Conservation (phyloP, 2,329 filamentous ascomycete genomes). For the Hypoxylon sp. region DNA sequence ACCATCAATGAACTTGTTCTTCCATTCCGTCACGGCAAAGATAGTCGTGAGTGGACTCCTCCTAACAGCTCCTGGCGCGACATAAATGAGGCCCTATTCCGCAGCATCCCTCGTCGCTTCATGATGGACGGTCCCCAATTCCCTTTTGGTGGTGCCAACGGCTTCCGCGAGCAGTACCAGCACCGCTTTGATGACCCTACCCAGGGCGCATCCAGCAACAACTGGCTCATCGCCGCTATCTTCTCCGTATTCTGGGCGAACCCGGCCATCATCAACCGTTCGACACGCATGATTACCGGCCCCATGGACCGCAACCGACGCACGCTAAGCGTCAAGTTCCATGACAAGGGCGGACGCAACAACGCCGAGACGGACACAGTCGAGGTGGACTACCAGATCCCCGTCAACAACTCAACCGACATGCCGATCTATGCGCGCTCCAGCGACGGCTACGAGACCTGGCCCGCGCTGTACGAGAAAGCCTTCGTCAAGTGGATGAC, state of each 20-base stretch:
- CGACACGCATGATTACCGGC: slow-evolving; percentile 45
- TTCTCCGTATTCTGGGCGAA: slow-evolving; percentile 63
- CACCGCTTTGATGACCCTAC: slow-evolving; percentile 60
- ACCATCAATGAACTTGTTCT: slow-evolving; percentile 60
- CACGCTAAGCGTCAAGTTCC: slow-evolving; percentile 56
- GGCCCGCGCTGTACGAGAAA: slow-evolving; percentile 64
- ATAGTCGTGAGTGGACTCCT: slow-evolving; percentile 56
- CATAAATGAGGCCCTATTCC: slow-evolving; percentile 57
- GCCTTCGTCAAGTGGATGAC: slow-evolving; percentile 63
- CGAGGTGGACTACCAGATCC: slow-evolving; percentile 61
- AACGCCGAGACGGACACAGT: slow-evolving; percentile 57
- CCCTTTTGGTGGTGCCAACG: slow-evolving; percentile 47
- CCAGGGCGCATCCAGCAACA: slow-evolving; percentile 60
- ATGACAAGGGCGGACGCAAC: slow-evolving; percentile 62
- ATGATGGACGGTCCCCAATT: slow-evolving; percentile 55
- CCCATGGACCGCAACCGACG: slow-evolving; percentile 42
- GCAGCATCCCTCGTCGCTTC: slow-evolving; percentile 52
- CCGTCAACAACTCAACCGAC: slow-evolving; percentile 61
- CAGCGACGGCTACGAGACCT: slow-evolving; percentile 59
- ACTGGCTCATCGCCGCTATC: slow-evolving; percentile 61
- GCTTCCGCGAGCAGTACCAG: slow-evolving; percentile 41
- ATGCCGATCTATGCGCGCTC: slow-evolving; percentile 61
- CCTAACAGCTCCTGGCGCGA: slow-evolving; percentile 61
- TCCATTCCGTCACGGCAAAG: slow-evolving; percentile 55
- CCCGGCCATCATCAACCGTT: slow-evolving; percentile 59